A percentile compares a stretch with the other conserved stretches of the same genome.
These are phyloP conservation scores for Persicaria maculosa DNA, from an alignment of 148 eudicot genomes.

Conservation along the genomic window DNA sequence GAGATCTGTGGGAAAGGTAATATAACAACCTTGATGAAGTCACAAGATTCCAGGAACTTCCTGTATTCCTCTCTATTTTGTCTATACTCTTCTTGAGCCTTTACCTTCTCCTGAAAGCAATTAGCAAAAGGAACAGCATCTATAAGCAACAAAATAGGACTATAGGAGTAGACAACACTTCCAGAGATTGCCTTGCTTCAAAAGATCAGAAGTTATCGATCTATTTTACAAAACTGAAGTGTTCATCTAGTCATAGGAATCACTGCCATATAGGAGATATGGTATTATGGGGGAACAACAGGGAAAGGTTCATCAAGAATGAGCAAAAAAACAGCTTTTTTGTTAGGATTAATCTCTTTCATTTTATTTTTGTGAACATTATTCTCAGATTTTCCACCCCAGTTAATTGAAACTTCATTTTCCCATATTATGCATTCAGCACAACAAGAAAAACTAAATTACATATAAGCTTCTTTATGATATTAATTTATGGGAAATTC, in stretches of 20 bases:
- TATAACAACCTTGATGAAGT: constrained; percentile 67
- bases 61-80: constrained; percentile 69
- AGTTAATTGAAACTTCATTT: neutral
- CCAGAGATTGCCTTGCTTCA: neutral
- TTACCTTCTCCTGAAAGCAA: constrained; percentile 66
- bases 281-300: neutral
- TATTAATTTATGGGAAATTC: neutral
- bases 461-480: too few species aligned
- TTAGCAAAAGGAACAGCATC: constrained; percentile 8
- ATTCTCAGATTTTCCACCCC: neutral
- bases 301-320: neutral
- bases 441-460: too few species aligned
- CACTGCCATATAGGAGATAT: neutral
- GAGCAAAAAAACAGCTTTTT: neutral
- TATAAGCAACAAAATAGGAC: constrained; percentile 3
- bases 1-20: neutral
- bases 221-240: neutral
- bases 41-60: constrained; percentile 77
- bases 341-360: neutral
- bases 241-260: too few species aligned
- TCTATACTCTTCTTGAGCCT: constrained; percentile 83
- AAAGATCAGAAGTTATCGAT: neutral
- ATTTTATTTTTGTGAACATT: neutral
- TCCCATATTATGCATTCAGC: neutral
- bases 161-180: neutral